Evolutionary conservation across 805 yeast species (phyloP), one percentile per base, ranked within the genome.

Genomic region (Kodamaea hsintzibuensis): DNA sequence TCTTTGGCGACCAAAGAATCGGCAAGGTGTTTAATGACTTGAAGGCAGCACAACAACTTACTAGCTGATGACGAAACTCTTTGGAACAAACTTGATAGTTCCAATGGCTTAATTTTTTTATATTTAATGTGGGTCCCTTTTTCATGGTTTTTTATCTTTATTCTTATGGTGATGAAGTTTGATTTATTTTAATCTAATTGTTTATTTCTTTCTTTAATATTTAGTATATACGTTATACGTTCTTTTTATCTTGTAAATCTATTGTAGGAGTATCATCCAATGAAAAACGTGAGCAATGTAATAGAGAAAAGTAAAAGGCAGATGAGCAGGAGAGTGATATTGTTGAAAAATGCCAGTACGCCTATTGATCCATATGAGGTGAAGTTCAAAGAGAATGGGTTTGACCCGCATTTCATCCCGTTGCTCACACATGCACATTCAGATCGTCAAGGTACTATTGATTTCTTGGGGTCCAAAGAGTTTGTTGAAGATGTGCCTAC

Each of bases 331-430:
- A 33, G 44, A 16, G 52, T 84, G 5, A 65, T 88, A 1, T 69
- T 91, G 22, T 67, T 91, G 54, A 91, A 91, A 71, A 91, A 89
- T 66, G 80, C 78, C 57, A 86, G 95, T 0, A 76, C 74, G 1
- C 91, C 93, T 0, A 61, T 57, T 2, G 97, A 91, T 62, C 85
- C 85, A 0, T 91, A 91, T 62, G 77, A 81, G 46, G 75, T 70
- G 9, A 60, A 62, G 9, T 79, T 86, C 46, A 40, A 56, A 56
- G 16, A 59, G 66, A n/a, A 70, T 13, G 62, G 74, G 0, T 78
- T 69, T 57, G 63, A 64, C 0, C 78, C 88, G 0, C 64, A 65
- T 9, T 93, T 91, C 65, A 69, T 92, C 1, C 97, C 98, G 0
- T 72, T 93, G 39, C 74, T 93, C 44, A 77, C 79, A 38, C 97